These are phyloP conservation scores for Herpetospermum pedunculosum DNA, from an alignment of 306 rosid genomes.

Conservation along the genomic window DNA sequence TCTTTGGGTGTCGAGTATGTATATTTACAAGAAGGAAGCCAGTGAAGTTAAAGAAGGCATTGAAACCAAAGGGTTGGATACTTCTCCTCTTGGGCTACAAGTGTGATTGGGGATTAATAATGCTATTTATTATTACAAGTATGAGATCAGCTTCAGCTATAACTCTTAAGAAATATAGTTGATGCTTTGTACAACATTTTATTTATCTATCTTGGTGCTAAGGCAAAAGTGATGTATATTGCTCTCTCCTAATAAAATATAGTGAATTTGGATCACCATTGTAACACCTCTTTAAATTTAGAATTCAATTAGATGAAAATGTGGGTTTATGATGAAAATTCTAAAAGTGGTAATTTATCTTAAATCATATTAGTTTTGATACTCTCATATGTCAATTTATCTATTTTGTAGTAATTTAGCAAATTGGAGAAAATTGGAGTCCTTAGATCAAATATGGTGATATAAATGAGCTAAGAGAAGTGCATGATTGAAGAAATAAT, in stretches of 20 bases:
- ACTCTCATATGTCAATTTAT: too few species aligned
- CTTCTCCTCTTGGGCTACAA: slow-evolving; percentile 30
- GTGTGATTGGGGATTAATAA: slow-evolving; percentile 7
- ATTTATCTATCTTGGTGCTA: background rate
- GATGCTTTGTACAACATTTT: background rate
- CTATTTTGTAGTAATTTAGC: too few species aligned
- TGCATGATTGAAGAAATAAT: too few species aligned
- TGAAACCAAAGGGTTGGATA: slow-evolving; percentile 22
- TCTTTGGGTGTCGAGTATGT: slow-evolving; percentile 36
- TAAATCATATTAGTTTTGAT: too few species aligned
- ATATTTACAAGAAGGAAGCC: slow-evolving; percentile 38
- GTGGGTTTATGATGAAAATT: too few species aligned
- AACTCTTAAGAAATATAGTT: background rate
- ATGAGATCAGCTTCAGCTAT: background rate
- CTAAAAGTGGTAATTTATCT: too few species aligned
- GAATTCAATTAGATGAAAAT: too few species aligned
- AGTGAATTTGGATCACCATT: background rate
- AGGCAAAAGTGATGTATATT: background rate
- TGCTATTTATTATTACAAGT: background rate
- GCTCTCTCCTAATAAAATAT: background rate
- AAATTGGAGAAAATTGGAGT: too few species aligned
- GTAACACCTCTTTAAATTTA: too few species aligned
- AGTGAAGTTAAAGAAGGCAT: slow-evolving; percentile 18
- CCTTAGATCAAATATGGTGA: too few species aligned
- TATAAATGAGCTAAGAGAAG: too few species aligned